Conservation (phyloP, 2,329 filamentous ascomycete genomes). For the Paecilomyces sp. region DNA sequence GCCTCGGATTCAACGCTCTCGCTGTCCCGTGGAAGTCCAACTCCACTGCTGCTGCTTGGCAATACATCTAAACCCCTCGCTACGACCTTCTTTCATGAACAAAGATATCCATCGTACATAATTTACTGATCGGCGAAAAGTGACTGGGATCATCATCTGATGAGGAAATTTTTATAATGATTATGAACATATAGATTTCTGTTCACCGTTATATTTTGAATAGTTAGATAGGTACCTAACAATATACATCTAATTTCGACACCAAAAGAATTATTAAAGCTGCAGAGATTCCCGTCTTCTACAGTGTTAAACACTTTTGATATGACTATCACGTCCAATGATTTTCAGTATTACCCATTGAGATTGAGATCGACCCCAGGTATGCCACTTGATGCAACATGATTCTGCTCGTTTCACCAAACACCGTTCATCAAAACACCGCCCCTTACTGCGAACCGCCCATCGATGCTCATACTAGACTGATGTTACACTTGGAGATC, state of each 20-base stretch:
- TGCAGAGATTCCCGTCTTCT: neutral
- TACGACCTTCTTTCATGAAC: neutral
- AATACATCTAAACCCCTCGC: conserved; percentile 29
- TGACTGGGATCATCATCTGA: neutral
- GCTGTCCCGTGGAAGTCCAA: conserved; percentile 18
- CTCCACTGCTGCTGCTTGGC: conserved; percentile 26
- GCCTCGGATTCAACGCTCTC: conserved; percentile 32
- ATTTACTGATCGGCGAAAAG: neutral
- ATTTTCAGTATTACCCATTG: neutral
- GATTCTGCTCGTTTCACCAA: neutral
- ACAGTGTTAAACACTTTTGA: neutral
- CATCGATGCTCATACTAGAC: neutral
- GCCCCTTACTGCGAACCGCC: neutral
- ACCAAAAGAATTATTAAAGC: neutral
- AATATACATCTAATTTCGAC: neutral
- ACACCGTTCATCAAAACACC: neutral
- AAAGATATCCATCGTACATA: neutral
- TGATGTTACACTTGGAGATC: neutral
- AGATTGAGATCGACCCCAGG: neutral
- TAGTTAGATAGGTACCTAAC: neutral
- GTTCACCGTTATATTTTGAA: neutral
- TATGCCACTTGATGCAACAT: neutral
- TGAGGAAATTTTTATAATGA: neutral
- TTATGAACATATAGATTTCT: too few relatives aligned
- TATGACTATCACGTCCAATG: neutral